Conservation (phyloP, 805 yeast genomes). For the Wickerhamomyces bisporus region DNA sequence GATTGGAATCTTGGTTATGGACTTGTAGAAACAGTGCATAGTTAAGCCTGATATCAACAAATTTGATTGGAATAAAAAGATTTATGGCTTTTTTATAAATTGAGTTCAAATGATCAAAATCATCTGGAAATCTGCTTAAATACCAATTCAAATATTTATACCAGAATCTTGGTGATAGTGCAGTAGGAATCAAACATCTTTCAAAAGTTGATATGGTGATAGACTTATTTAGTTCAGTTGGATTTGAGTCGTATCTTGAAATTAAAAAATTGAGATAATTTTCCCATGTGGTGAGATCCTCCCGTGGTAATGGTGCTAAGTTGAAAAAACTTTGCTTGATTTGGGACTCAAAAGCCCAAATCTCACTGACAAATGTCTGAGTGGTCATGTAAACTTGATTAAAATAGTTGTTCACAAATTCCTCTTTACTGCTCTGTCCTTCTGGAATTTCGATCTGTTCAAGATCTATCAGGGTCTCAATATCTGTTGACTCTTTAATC, state of each 20-base stretch:
- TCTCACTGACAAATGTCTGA: conserved; percentile 21
- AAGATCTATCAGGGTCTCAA: conserved; percentile 9
- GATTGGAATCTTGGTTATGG: conserved; percentile 7
- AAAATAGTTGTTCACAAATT: conserved; percentile 8
- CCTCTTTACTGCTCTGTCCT: conserved; percentile 6
- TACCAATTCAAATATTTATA: conserved; percentile 55
- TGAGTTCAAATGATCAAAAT: conserved; percentile 30
- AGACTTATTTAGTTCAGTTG: conserved; percentile 11
- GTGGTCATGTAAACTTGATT: conserved; percentile 13
- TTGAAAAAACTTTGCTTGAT: conserved; percentile 57
- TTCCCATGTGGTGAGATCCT: conserved; percentile 52
- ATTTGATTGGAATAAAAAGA: conserved; percentile 30
- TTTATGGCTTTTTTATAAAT: conserved; percentile 49
- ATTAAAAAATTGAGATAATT: conserved; percentile 56
- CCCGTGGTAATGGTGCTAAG: conserved; percentile 37
- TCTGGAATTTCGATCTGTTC: conserved; percentile 21
- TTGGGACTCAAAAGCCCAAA: conserved; percentile 71
- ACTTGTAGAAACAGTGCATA: conserved; percentile 19
- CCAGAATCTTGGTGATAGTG: conserved; percentile 63
- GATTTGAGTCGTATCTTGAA: conserved; percentile 19
- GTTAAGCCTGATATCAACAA: conserved; percentile 13
- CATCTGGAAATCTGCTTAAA: conserved; percentile 24
- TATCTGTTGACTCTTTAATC: conserved; percentile 18
- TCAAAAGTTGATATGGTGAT: conserved; percentile 53
- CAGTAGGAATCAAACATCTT: conserved; percentile 67